Evolutionary conservation across 2,329 filamentous ascomycete species (phyloP), one percentile per base, ranked within the genome.

Genomic region (Aspergillus uvarum): DNA sequence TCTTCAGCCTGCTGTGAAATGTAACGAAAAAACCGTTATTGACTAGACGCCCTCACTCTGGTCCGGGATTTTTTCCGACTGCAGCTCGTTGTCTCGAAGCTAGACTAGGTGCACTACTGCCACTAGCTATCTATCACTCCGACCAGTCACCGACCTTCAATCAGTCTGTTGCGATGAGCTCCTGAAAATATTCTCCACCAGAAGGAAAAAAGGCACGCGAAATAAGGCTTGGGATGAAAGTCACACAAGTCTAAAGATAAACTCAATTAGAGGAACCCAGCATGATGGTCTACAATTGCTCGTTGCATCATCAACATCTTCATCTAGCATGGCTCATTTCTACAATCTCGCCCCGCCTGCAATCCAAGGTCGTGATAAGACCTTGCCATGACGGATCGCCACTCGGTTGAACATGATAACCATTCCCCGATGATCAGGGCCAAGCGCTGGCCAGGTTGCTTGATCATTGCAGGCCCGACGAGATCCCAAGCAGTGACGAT

Each of bases 221-320:
- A 52, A 42, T 47, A 59, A 60, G 56, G 54, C 58, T 61, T 59
- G 26, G n/a, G 4, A 49, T 6, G 47, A 51, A 19, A 42, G 58
- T 59, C 32, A 53, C 49, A 64, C 60, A 58, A 58, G 38, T 35
- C 58, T 55, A 59, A 51, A 49, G 55, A 55, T 55, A 48, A 55
- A 48, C 42, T 48, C 21, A 31, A 47, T 53, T 6, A 12, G n/a
- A 38, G n/a, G 14, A 42, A n/a, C 16, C 38, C 38, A n/a, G 2
- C 16, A n/a, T n/a, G 6, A 7, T n/a, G 38, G 38, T 42, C 14
- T n/a, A n/a, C 38, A 38, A 42, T 14, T 14, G 38, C 38, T 42
- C 38, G 38, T 5, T 16, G 38, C 16, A 42, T 42, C 10, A 14
- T 35, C 26, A 26, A 6, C 24, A 26, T 26, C 24, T 6, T 8